Evolutionary conservation across 2,329 filamentous ascomycete species (phyloP), one percentile per base, ranked within the genome.

Genomic region (Sclerotinia spermophila): DNA sequence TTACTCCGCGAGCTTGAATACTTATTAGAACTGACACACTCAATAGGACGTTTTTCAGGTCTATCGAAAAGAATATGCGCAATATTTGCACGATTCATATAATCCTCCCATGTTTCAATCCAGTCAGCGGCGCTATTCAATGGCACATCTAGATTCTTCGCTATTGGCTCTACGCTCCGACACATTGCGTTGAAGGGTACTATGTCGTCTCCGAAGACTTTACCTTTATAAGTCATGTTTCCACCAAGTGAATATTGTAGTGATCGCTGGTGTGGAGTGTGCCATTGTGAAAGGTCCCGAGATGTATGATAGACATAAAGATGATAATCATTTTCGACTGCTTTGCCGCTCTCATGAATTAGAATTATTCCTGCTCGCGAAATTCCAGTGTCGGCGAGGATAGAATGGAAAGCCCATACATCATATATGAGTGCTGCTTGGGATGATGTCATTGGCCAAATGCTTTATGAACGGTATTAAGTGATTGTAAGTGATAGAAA

Each of bases 31-130:
- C 11, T 24, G 24, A 15, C 4, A 10, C 8, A 38, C 8, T 40
- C 53, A n/a, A 56, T 33, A 61, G 30, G 40, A 1, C 40, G 42
- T 15, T 56, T 68, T 35, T 68, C 55, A 8, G 55, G 66, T 17
- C 55, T 68, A n/a, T 68, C 66, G 21, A 60, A 61, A 13, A 68
- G 27, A 33, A 68, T 68, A 7, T 68, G 42, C 30, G 42, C n/a
- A 6, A 68, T 40, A 38, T 60, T n/a, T 35, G 40, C 30, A 35
- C 66, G 55, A 33, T 21, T 60, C 66, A 61, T 68, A 8, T 68
- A 42, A 15, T 40, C 56, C 21, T 61, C 40, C 66, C 55, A 68
- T 24, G 45, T 27, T n/a, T 59, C 27, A 35, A 68, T 48, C 66
- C 55, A 68, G 17, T 61, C 66, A 30, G 30, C n/a, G 11, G 53